A percentile compares a stretch with the other conserved stretches of the same genome.
These are phyloP conservation scores for Solanum bulbocastanum DNA, from an alignment of 257 asterid species.

Conservation along the genomic window DNA sequence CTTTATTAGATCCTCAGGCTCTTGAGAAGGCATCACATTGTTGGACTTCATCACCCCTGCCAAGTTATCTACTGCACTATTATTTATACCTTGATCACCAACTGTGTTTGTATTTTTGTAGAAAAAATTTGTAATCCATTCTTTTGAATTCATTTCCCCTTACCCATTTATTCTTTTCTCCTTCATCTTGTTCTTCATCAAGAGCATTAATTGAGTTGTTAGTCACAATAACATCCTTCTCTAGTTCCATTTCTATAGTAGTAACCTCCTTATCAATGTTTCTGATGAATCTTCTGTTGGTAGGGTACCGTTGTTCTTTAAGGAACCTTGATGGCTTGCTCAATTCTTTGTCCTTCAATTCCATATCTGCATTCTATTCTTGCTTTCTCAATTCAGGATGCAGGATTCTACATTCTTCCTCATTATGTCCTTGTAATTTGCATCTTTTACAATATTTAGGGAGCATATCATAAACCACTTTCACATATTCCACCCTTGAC, in stretches of 20 bases:
- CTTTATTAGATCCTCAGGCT: not conserved
- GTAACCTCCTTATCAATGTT: not conserved
- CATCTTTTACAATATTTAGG: not conserved
- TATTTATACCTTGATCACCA: not conserved
- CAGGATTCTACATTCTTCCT: not conserved
- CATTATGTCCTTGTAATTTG: not conserved
- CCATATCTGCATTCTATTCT: no score
- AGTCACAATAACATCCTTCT: not conserved
- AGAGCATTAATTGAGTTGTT: not conserved
- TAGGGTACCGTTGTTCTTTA: not conserved
- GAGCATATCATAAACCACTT: not conserved
- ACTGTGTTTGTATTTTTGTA: not conserved
- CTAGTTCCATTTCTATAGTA: not conserved
- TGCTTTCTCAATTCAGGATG: not conserved
- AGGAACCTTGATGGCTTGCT: not conserved
- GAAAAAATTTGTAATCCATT: not conserved
- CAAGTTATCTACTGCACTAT: not conserved
- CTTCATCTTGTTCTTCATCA: not conserved
- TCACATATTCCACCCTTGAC: not conserved
- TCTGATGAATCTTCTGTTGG: no score
- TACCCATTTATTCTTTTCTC: not conserved
- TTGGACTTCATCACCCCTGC: not conserved
- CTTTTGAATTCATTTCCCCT: no score
- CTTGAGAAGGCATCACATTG: not conserved
- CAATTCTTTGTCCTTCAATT: not conserved